Conservation (phyloP, 495 filamentous ascomycete species). For the Tuber aestivum region DNA sequence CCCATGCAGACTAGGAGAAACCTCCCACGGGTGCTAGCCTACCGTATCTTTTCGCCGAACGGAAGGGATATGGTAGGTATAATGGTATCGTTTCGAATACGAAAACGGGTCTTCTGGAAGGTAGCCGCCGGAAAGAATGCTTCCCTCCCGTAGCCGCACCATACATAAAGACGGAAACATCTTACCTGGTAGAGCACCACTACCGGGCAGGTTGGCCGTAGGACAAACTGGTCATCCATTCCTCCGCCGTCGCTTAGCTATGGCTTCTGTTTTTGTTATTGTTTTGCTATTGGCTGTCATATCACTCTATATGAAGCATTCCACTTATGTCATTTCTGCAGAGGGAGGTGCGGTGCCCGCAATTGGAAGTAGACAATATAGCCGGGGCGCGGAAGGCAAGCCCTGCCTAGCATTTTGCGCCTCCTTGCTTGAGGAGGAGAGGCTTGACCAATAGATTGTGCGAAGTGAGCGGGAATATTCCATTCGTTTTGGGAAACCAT, state of each 20-base stretch:
- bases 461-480: not conserved
- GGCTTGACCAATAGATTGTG: not conserved
- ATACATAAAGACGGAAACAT: not conserved
- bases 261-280: not conserved
- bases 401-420: not conserved
- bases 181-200: not conserved
- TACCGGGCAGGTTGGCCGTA: not conserved
- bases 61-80: not conserved
- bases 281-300: not conserved
- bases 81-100: not conserved
- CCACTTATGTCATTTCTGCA: not conserved
- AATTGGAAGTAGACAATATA: not conserved
- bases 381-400: not conserved
- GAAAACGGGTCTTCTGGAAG: not conserved
- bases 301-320: not conserved
- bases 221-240: not conserved
- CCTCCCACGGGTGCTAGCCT: not conserved
- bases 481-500: not conserved
- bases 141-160: not conserved
- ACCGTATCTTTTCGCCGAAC: not conserved
- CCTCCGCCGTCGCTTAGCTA: not conserved
- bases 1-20: not conserved
- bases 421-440: not conserved
- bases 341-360: not conserved
- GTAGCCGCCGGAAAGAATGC: not conserved